Evolutionary conservation across 169 alveolate genomes (phyloP).

Genomic region (Cryptosporidium canis): DNA sequence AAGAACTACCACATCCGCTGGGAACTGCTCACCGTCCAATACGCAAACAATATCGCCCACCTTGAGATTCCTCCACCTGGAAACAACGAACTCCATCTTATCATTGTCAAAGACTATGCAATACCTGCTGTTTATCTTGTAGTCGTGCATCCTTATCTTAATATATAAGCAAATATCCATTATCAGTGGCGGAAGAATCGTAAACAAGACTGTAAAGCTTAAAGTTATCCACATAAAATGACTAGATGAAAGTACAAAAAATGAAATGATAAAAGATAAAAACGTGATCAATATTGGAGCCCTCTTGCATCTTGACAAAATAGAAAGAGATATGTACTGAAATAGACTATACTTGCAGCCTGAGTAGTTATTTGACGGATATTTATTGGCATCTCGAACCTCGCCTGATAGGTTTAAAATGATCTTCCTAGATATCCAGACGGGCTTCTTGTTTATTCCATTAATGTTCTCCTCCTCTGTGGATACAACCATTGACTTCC

Average conservation of each 20-base stretch:
- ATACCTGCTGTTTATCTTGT: slow-evolving; percentile 40
- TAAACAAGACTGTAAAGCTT: slow-evolving; percentile 8
- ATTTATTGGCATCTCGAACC: slow-evolving; percentile 8
- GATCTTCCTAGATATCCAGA: slow-evolving; percentile 62
- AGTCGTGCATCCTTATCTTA: slow-evolving; percentile 2
- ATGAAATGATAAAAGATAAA: slow-evolving; percentile 3
- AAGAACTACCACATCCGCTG: slow-evolving; percentile 66
- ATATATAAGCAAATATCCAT: slow-evolving; percentile 32
- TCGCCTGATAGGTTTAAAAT: slow-evolving; percentile 33
- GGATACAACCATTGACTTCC: not conserved
- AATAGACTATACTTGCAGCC: slow-evolving; percentile 14
- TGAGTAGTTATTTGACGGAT: slow-evolving; percentile 58
- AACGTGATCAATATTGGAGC: slow-evolving; percentile 9
- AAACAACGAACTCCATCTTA: slow-evolving; percentile 50
- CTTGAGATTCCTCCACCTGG: slow-evolving; percentile 44
- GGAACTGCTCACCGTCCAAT: slow-evolving; percentile 63
- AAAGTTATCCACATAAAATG: slow-evolving; percentile 22
- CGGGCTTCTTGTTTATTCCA: slow-evolving; percentile 45
- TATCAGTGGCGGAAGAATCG: slow-evolving; percentile 47
- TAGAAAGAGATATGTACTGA: slow-evolving; percentile 2
- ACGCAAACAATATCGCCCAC: slow-evolving; percentile 64
- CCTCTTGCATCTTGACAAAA: slow-evolving; percentile 20
- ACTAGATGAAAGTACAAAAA: not conserved
- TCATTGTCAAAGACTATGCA: slow-evolving; percentile 50
- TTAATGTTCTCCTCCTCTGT: slow-evolving; percentile 44